Base-by-base conservation (phyloP, 2,329 filamentous ascomycete genomes). In the Aspergillus pseudoglaucus region DNA sequence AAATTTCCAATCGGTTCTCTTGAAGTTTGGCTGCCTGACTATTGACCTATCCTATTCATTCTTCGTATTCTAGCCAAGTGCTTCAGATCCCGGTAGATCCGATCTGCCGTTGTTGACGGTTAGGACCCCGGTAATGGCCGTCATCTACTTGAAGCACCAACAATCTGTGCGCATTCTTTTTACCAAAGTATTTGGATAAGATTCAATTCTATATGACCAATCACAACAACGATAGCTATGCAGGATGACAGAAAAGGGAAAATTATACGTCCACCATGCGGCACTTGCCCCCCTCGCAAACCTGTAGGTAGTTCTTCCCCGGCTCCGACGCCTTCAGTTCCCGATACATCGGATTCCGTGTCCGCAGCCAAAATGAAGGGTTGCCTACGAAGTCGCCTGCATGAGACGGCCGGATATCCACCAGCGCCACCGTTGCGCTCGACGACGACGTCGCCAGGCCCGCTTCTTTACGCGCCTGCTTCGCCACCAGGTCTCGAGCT, bases 221-320 rank as follows among this genome's bases (percentile, higher is more conserved):
- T 30, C 9, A 30, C 10, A 38, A 18, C 18, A 18, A 40, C 18
- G 23, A 40, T n/a, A 40, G 17, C 20, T 17, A 42, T n/a, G 12
- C 17, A 43, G 17, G 18, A 25, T 43, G 6, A 46, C n/a, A 38
- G 33, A 15, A 32, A 38, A 18, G 7, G 37, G 23, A 30, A 40
- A 6, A 20, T 44, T 55, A 65, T 10, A 71, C 42, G 57, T 71
- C 63, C 37, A 71, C 56, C 5, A 47, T 63, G 42, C 53, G 58
- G 57, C 69, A 72, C 22, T 50, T 55, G 1, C 68, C 68, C 3
- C 53, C 50, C 54, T 71, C 68, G 44, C 69, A 72, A 20, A 70
- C 49, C 45, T 70, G 53, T 30, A 72, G 42, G 46, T 68, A 63
- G 46, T 71, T 70, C 50, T 67, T 71, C 10, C 61, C 56, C 9